These are phyloP conservation scores for Dryadomyces quercivorus DNA, from an alignment of 2,329 filamentous ascomycete genomes.

Conservation along the genomic window DNA sequence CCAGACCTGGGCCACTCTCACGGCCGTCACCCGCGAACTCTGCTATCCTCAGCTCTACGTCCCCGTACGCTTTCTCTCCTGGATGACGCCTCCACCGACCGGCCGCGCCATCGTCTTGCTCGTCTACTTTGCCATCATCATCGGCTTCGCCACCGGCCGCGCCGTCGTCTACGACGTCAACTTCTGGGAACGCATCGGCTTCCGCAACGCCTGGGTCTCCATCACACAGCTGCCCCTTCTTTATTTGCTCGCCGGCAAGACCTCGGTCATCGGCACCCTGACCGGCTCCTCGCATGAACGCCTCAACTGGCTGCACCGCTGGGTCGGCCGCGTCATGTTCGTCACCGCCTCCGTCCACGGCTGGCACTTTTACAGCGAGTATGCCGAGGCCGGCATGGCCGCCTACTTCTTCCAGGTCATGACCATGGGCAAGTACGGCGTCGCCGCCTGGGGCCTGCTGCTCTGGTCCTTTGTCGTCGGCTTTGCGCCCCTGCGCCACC, in stretches of 20 bases:
- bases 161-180: slow-evolving; percentile 38
- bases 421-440: slow-evolving; percentile 52
- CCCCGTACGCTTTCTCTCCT: slow-evolving; percentile 31
- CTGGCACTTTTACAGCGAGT: slow-evolving; percentile 55
- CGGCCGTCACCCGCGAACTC: slow-evolving; percentile 42
- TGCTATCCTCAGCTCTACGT: slow-evolving; percentile 43
- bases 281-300: slow-evolving; percentile 55
- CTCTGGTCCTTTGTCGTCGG: slow-evolving; percentile 54
- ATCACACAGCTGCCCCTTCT: slow-evolving; percentile 52
- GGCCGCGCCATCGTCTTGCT: slow-evolving; percentile 42
- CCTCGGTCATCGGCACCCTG: slow-evolving; percentile 46
- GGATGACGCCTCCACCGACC: slow-evolving; percentile 45
- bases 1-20: slow-evolving; percentile 46
- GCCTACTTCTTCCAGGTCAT: slow-evolving; percentile 46
- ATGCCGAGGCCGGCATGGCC: slow-evolving; percentile 47
- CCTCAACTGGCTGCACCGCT: slow-evolving; percentile 62
- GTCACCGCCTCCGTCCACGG: slow-evolving; percentile 58
- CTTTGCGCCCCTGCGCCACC: slow-evolving; percentile 49
- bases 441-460: slow-evolving; percentile 54
- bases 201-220: slow-evolving; percentile 55
- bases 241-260: slow-evolving; percentile 49
- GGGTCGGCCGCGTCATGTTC: slow-evolving; percentile 58
- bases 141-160: slow-evolving; percentile 41
- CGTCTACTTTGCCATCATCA: slow-evolving; percentile 46
- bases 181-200: slow-evolving; percentile 54